Evolutionary conservation across 202 grass and related monocot genomes (phyloP).

Genomic region (Digitaria exilis): DNA sequence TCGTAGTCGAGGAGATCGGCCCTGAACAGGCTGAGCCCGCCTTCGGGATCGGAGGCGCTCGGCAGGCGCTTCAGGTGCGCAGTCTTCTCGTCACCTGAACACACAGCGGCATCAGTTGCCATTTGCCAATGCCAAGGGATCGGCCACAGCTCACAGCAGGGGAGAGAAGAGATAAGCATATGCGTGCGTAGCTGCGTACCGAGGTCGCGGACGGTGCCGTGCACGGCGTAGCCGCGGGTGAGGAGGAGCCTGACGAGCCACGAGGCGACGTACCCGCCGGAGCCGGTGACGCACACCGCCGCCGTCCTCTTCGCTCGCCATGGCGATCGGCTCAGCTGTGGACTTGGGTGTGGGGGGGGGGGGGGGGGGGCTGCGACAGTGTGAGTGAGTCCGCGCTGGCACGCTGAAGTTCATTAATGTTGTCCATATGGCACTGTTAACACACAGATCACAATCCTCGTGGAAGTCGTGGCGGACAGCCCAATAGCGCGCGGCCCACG

Average conservation of each 20-base stretch:
- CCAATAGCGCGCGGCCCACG: not conserved
- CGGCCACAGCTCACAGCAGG: not conserved
- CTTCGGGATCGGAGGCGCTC: conserved; percentile 16
- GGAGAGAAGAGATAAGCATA: not conserved
- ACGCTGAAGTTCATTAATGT: no score
- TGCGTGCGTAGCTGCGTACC: not conserved
- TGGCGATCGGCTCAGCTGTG: not conserved
- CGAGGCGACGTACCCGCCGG: conserved; percentile 29
- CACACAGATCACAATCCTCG: no score
- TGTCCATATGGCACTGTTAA: no score
- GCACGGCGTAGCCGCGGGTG: conserved; percentile 31
- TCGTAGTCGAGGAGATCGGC: conserved; percentile 42
- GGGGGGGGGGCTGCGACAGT: not conserved
- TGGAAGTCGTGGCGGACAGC: no score
- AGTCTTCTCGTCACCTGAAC: conserved; percentile 40
- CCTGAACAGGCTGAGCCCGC: conserved; percentile 36
- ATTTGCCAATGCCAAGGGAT: no score
- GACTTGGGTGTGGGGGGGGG: no score
- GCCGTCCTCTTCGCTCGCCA: not conserved
- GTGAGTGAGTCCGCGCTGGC: no score
- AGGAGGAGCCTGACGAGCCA: conserved; percentile 41
- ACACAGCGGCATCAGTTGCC: not conserved
- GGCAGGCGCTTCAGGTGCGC: conserved; percentile 31
- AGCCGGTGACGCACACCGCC: conserved; percentile 38
- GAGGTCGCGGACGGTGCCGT: conserved; percentile 36